Base-by-base conservation (phyloP, 306 rosid species). In the Citrullus amarus region DNA sequence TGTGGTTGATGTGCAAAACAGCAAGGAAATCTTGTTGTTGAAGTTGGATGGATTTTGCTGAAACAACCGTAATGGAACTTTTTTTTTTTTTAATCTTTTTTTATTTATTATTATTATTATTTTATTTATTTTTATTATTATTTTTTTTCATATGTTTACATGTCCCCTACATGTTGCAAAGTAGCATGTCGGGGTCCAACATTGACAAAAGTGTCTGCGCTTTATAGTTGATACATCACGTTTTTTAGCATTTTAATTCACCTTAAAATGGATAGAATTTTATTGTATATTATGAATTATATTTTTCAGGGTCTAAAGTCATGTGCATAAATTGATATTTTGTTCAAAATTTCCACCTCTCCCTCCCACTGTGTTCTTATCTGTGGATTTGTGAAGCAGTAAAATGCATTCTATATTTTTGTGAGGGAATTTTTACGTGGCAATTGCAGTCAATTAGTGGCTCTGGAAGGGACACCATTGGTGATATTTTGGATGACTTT, bases 401-500 rank as follows among this genome's bases (percentile, higher is more conserved):
- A 14, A 16, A 62, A 54, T 66, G 43, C 22, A 18, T 30, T 34
- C 30, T 65, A 34, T 67, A 11, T 60, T 57, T 68, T 38, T 56
- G 25, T 16, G 57, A 54, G 16, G 72, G 74, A 69, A 66, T 28
- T 66, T 36, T 82, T 53, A 17, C 58, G 18, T 61, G 80, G 55
- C 22, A 14, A 81, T 87, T 85, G 62, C 94, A 93, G 97, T 79
- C 89, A 69, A 79, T 82, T 60, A 86, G 94, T 79, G 89, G 91
- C 79, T 83, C 85, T 78, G 93, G 90, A 84, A 87, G 76, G 74
- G 67, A 34, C 87, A 25, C 87, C 48, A 78, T 89, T 44, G 97
- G 96, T 84, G 88, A 92, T 88, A 78, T 91, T 84, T 90, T 95
- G 90, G 99, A 92, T 32, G 99, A 95, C 79, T 81, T 87, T 14